These are phyloP conservation scores for Xerocomellus intermedius DNA, from an alignment of 768 basidiomycete genomes.

Conservation along the genomic window DNA sequence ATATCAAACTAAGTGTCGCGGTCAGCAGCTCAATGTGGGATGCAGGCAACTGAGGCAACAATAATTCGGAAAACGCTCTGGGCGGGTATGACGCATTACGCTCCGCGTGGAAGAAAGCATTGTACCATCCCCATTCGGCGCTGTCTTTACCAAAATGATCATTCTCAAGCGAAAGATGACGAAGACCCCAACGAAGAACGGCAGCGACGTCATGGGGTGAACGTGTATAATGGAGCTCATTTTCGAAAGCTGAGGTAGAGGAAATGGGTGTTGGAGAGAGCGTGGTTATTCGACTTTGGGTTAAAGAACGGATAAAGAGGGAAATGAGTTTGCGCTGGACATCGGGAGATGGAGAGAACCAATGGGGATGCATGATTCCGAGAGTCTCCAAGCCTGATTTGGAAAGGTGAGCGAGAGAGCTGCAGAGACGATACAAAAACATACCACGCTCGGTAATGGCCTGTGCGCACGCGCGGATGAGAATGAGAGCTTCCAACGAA, in stretches of 20 bases:
- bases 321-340: slow-evolving; percentile 70
- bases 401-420: slow-evolving; percentile 1
- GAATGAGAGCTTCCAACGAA: slow-evolving; percentile 58
- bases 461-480: slow-evolving; percentile 68
- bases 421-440: slow-evolving; percentile 20
- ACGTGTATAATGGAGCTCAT: slow-evolving; percentile 61
- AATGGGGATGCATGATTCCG: slow-evolving; percentile 84
- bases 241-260: slow-evolving; percentile 53
- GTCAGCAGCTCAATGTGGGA: slow-evolving; percentile 59
- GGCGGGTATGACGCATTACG: slow-evolving; percentile 57
- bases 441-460: slow-evolving; percentile 63
- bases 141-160: slow-evolving; percentile 55
- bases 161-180: slow-evolving; percentile 66
- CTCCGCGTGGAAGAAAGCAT: slow-evolving; percentile 58
- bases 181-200: slow-evolving; percentile 77
- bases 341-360: slow-evolving; percentile 71
- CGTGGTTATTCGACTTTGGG: slow-evolving; percentile 44
- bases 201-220: slow-evolving; percentile 78
- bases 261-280: slow-evolving; percentile 51
- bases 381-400: slow-evolving; percentile 71
- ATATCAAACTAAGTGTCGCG: slow-evolving; percentile 58
- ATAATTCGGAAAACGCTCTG: slow-evolving; percentile 57
- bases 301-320: slow-evolving; percentile 63
- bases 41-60: slow-evolving; percentile 59
- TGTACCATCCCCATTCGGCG: slow-evolving; percentile 67